Percentiles rank a stretch among this genome's conserved stretches.
Evolutionary conservation across 352 stramenopile genomes (phyloP).

Genomic region (Phytophthora cryptogea): DNA sequence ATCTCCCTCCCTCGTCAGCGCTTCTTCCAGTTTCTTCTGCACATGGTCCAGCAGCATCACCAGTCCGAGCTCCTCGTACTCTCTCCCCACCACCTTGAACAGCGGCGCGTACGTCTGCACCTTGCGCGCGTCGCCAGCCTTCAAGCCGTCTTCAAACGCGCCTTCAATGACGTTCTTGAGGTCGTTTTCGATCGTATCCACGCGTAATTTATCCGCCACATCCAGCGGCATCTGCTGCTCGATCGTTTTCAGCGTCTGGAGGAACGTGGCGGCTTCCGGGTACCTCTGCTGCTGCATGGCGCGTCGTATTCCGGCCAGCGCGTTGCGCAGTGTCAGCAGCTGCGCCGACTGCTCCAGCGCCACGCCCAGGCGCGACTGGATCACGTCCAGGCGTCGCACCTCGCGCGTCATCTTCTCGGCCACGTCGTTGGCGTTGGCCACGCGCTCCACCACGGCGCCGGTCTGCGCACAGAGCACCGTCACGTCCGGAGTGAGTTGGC

Average conservation of each 20-base stretch:
- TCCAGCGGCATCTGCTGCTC: constrained; percentile 78
- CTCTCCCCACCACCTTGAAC: constrained; percentile 69
- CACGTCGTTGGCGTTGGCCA: constrained; percentile 89
- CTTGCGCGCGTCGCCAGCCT: constrained; percentile 39
- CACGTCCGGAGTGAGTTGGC: constrained; percentile 66
- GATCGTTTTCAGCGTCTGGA: constrained; percentile 78
- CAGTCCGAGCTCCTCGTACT: constrained; percentile 74
- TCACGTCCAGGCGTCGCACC: constrained; percentile 77
- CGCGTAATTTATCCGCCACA: constrained; percentile 79
- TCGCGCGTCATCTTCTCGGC: constrained; percentile 90
- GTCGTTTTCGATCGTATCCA: constrained; percentile 87
- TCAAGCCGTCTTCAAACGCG: constrained; percentile 63
- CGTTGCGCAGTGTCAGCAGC: constrained; percentile 81
- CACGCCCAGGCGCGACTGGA: constrained; percentile 74
- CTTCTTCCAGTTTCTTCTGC: constrained; percentile 36
- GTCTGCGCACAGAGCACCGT: constrained; percentile 77
- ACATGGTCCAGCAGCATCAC: constrained; percentile 60
- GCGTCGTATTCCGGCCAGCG: constrained; percentile 68
- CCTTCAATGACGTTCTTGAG: constrained; percentile 79
- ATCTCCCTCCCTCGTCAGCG: constrained; percentile 32
- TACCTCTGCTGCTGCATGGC: constrained; percentile 80
- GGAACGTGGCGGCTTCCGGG: constrained; percentile 68
- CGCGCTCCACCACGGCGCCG: constrained; percentile 78
- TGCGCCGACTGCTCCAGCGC: constrained; percentile 69
- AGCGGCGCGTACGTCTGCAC: constrained; percentile 75